phyloP scores from a whole-genome alignment of 495 filamentous ascomycete species.

The Daldinia decipiens region DNA sequence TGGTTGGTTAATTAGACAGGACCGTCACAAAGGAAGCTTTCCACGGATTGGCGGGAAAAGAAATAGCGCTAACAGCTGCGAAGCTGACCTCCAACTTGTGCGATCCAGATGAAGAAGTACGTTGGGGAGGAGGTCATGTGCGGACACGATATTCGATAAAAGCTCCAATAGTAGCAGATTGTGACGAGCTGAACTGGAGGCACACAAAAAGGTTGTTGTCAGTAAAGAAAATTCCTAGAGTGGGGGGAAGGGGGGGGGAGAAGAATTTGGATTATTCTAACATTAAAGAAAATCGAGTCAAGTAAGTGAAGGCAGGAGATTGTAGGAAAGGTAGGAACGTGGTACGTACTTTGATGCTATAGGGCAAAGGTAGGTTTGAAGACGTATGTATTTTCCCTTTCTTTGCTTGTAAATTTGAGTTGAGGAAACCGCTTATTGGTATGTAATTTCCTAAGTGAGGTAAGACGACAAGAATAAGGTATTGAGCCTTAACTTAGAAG shows the following conservation, averaged over 20 bases:
- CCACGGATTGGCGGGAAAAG: conserved; percentile 35
- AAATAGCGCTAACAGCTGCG: conserved; percentile 38
- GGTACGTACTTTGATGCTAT: neutral
- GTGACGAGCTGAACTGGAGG: conserved; percentile 6
- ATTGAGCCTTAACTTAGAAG: conserved; percentile 15
- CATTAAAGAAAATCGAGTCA: neutral
- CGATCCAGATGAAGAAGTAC: conserved; percentile 24
- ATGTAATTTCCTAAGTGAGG: conserved; percentile 8
- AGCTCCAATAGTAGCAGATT: conserved; percentile 2
- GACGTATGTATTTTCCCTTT: conserved; percentile 1
- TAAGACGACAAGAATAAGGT: conserved; percentile 8
- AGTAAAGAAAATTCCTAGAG: conserved; percentile 1
- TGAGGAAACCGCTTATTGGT: conserved; percentile 4
- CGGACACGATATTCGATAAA: conserved; percentile 9
- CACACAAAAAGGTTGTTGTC: conserved; percentile 1
- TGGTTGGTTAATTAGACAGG: conserved; percentile 37
- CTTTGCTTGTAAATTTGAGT: neutral
- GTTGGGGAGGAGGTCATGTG: conserved; percentile 36
- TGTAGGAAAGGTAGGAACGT: neutral
- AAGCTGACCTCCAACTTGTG: conserved; percentile 44
- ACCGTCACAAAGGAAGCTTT: conserved; percentile 27
- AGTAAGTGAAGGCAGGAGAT: neutral
- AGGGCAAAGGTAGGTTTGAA: neutral
- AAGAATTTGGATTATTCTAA: neutral
- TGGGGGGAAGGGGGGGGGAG: neutral